Conservation (phyloP, 2,329 filamentous ascomycete genomes). For the Penicillium sp. region DNA sequence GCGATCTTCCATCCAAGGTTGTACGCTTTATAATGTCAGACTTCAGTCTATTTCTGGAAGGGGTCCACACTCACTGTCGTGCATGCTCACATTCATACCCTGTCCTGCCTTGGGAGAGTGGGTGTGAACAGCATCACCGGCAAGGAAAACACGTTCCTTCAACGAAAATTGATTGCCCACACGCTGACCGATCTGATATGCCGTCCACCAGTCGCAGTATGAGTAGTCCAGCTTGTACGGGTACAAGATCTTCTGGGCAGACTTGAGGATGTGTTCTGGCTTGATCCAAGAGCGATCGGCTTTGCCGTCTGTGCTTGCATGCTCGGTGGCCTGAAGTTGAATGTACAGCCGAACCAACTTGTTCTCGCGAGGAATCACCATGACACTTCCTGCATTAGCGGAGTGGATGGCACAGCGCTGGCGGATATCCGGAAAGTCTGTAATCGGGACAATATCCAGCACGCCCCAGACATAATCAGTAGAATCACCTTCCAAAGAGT, state of each 20-base stretch:
- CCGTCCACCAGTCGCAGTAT: constrained; percentile 69
- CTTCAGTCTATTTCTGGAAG: no score
- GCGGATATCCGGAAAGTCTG: constrained; percentile 72
- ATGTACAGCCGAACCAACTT: constrained; percentile 65
- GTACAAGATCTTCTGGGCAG: constrained; percentile 59
- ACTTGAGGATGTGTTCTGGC: constrained; percentile 57
- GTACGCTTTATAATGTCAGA: no score
- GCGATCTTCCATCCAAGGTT: no score
- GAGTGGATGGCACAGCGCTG: constrained; percentile 75
- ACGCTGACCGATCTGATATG: constrained; percentile 70
- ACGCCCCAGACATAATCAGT: constrained; percentile 70
- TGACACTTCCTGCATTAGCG: constrained; percentile 65
- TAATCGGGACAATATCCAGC: constrained; percentile 66
- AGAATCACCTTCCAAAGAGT: constrained; percentile 58
- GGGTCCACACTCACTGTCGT: constrained; percentile 49
- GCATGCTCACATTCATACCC: constrained; percentile 74
- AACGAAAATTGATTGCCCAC: constrained; percentile 45
- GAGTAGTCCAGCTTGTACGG: constrained; percentile 55
- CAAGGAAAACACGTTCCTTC: constrained; percentile 65
- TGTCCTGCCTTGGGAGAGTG: constrained; percentile 54
- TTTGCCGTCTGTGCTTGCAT: constrained; percentile 21
- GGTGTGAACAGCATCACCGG: constrained; percentile 52
- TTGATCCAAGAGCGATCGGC: constrained; percentile 54
- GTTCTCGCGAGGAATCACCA: constrained; percentile 72
- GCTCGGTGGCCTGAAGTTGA: constrained; percentile 34